A percentile compares a stretch with the other conserved stretches of the same genome.
phyloP scores from a whole-genome alignment of 1,139 yeast genomes.

The Groenewaldozyma auringiensis region DNA sequence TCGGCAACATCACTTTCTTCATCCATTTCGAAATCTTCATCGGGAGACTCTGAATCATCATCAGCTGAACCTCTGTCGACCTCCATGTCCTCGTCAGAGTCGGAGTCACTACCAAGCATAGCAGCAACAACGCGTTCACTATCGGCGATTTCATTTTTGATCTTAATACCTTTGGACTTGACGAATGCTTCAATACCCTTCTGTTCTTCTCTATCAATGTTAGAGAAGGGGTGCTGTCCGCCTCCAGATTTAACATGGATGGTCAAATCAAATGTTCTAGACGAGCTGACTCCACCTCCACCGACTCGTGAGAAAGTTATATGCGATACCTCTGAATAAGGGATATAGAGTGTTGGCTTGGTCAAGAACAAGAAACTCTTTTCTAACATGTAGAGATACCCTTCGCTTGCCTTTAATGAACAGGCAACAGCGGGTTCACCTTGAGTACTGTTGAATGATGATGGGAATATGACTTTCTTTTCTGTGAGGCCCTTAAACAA shows the following conservation, averaged over 20 bases:
- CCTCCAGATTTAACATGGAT: slow-evolving; percentile 54
- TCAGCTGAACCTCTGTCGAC: slow-evolving; percentile 37
- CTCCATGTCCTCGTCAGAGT: slow-evolving; percentile 40
- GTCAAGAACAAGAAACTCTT: slow-evolving; percentile 86
- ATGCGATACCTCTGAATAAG: slow-evolving; percentile 68
- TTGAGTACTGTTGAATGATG: slow-evolving; percentile 61
- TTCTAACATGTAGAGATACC: slow-evolving; percentile 83
- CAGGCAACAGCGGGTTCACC: slow-evolving; percentile 80
- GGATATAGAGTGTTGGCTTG: slow-evolving; percentile 89
- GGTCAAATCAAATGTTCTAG: slow-evolving; percentile 90
- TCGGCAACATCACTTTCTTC: slow-evolving; percentile 74
- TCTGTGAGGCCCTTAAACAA: slow-evolving; percentile 87
- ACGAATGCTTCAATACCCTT: slow-evolving; percentile 67
- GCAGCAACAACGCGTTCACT: slow-evolving; percentile 74
- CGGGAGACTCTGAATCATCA: slow-evolving; percentile 48
- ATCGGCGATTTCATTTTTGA: slow-evolving; percentile 83
- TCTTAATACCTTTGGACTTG: slow-evolving; percentile 65
- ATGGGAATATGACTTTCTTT: slow-evolving; percentile 77
- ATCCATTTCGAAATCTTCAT: slow-evolving; percentile 54
- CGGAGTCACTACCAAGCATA: slow-evolving; percentile 65
- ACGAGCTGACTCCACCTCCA: slow-evolving; percentile 63
- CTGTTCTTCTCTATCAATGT: slow-evolving; percentile 87
- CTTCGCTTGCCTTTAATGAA: slow-evolving; percentile 92
- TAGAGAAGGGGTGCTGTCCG: slow-evolving; percentile 70
- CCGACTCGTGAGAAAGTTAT: slow-evolving; percentile 89